These are phyloP conservation scores for Exophiala alcalophila DNA, from an alignment of 2,329 filamentous ascomycete species.

Conservation along the genomic window DNA sequence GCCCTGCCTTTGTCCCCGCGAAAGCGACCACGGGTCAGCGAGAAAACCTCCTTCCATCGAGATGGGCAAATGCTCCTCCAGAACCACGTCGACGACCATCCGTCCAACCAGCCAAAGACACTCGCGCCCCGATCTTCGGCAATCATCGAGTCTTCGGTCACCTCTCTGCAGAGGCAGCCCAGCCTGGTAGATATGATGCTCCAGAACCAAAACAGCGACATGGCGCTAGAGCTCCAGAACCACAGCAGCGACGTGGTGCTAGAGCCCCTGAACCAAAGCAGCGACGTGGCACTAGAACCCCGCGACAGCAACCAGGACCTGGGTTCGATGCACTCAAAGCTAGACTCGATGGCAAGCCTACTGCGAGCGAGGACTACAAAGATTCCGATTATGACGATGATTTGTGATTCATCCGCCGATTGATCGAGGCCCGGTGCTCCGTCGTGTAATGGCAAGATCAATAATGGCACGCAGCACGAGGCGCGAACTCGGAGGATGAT, in stretches of 20 bases:
- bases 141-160: conserved; percentile 9
- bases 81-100: not conserved
- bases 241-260: not conserved
- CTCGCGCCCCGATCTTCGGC: conserved; percentile 5
- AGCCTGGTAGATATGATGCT: not conserved
- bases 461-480: too few species aligned
- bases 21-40: not conserved
- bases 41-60: conserved; percentile 12
- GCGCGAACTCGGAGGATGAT: too few species aligned
- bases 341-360: too few species aligned
- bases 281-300: conserved; percentile 2
- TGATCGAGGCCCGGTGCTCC: too few species aligned
- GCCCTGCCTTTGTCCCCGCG: not conserved
- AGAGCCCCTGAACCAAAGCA: not conserved
- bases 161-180: conserved; percentile 1
- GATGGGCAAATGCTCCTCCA: conserved; percentile 12
- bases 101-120: not conserved
- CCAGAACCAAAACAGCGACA: not conserved
- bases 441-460: too few species aligned
- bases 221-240: conserved; percentile 3
- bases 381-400: too few species aligned
- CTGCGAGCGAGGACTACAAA: too few species aligned
- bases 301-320: conserved; percentile 3
- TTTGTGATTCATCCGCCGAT: too few species aligned
- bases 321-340: too few species aligned